Base-by-base conservation (phyloP, 495 filamentous ascomycete species). In the Penicillium turbatum region DNA sequence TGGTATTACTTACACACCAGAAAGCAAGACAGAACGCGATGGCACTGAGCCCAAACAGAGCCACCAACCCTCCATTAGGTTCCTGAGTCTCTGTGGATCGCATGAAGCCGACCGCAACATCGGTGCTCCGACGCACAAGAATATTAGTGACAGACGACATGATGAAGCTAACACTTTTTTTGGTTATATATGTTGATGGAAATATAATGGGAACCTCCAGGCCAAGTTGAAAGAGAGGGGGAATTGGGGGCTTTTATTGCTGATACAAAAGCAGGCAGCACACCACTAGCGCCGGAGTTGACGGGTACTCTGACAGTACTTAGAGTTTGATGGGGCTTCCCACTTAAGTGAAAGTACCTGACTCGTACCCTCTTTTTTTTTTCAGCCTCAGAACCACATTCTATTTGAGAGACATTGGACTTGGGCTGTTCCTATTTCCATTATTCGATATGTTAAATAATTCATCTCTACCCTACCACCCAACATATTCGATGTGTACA, bases 121-220 rank as follows among this genome's bases (percentile, higher is more conserved):
- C 58, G 12, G 43, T 34, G 30, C 58, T 35, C 16, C 58, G 58
- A 11, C 58, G 58, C 49, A 61, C 16, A 8, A 56, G 26, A 12
- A 5, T 15, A 38, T 32, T 24, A 19, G 21, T 51, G 15, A 56
- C 31, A 24, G 56, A 21, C 30, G 55, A 57, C 56, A 59, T 59
- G 27, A 27, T 59, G 49, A 50, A 54, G 13, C 24, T 6, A 12
- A 30, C 43, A 19, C 21, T 7, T 13, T 7, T 13, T 37, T 30
- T 26, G 26, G 31, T 24, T 15, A 37, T 37, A 45, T 35, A 40
- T 16, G 11, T 35, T 1, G n/a, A 41, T 42, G 29, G 26, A 32
- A 38, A 41, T 36, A 29, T 21, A 17, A 30, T 30, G 27, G 8
- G 30, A 39, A 40, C 3, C 10, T 27, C 9, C 32, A 1, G 17